Conservation (phyloP, 306 rosid genomes). For the Begonia loranthoides region DNA sequence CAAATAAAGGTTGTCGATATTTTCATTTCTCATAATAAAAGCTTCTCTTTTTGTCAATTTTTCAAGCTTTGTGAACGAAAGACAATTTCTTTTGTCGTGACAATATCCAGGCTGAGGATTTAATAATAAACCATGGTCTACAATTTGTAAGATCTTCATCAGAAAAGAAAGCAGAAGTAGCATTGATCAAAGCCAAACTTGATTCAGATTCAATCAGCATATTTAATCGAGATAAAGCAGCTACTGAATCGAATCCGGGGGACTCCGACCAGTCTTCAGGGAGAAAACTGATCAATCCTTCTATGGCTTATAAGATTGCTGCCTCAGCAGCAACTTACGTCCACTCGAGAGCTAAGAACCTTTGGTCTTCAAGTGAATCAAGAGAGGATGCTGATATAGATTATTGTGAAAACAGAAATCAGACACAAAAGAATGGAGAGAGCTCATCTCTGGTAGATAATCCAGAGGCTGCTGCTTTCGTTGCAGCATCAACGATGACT, state of each 20-base stretch:
- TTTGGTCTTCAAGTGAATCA: constrained; percentile 25
- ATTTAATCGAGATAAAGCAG: constrained; percentile 21
- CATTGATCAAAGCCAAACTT: constrained; percentile 27
- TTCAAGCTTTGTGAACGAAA: neutral
- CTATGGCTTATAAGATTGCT: constrained; percentile 70
- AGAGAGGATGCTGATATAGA: constrained; percentile 14
- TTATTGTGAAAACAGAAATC: constrained; percentile 9
- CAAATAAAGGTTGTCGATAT: constrained; percentile 43
- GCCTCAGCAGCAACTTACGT: constrained; percentile 81
- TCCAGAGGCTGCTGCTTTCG: constrained; percentile 70
- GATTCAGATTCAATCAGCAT: constrained; percentile 31
- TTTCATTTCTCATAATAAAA: neutral
- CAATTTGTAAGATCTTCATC: constrained; percentile 64
- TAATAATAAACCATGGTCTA: constrained; percentile 47
- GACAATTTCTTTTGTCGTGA: too few species aligned
- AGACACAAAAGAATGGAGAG: constrained; percentile 21
- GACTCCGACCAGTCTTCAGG: constrained; percentile 15
- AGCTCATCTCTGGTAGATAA: constrained; percentile 27
- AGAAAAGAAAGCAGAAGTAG: constrained; percentile 51
- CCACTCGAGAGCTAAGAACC: constrained; percentile 37
- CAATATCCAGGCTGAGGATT: constrained; percentile 52
- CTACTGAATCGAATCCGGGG: constrained; percentile 15
- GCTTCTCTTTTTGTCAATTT: neutral
- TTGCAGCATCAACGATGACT: constrained; percentile 89
- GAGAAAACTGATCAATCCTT: constrained; percentile 25